phyloP scores from a whole-genome alignment of 768 basidiomycete species.

The Boletus bicolor region DNA sequence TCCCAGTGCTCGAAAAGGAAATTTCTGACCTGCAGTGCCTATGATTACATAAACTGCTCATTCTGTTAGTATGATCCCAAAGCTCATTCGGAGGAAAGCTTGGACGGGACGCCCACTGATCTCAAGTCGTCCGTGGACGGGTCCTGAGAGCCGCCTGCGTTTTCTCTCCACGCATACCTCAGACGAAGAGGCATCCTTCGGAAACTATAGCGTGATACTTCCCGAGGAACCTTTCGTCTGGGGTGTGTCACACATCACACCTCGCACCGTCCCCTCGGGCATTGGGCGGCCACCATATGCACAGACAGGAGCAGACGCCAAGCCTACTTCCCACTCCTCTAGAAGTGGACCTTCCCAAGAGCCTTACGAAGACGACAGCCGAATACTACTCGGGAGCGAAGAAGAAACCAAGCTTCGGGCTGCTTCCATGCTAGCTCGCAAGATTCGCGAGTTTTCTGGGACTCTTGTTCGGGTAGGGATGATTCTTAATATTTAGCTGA shows the following conservation, averaged over 20 bases:
- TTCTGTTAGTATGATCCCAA: constrained; percentile 1
- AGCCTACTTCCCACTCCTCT: neutral
- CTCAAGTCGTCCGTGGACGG: neutral
- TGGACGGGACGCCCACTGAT: neutral
- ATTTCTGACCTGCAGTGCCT: no score
- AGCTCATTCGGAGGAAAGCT: neutral
- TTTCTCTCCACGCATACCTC: neutral
- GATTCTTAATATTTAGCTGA: neutral
- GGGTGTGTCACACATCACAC: constrained; percentile 59
- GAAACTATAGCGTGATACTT: constrained; percentile 58
- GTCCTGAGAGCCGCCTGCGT: neutral
- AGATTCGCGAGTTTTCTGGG: constrained; percentile 53
- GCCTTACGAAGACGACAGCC: constrained; percentile 27
- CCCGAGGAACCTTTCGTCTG: constrained; percentile 63
- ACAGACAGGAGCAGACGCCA: constrained; percentile 7
- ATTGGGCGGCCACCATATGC: constrained; percentile 58
- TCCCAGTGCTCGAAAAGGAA: no score
- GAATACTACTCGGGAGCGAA: constrained; percentile 49
- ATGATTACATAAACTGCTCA: constrained; percentile 1
- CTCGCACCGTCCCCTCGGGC: constrained; percentile 51
- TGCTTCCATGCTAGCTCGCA: constrained; percentile 54
- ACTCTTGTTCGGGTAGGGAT: constrained; percentile 48
- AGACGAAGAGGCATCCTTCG: constrained; percentile 36
- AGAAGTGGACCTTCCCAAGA: neutral
- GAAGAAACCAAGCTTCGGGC: constrained; percentile 51